phyloP scores from a whole-genome alignment of 768 basidiomycete species.

The Leccinum barrowsii region DNA sequence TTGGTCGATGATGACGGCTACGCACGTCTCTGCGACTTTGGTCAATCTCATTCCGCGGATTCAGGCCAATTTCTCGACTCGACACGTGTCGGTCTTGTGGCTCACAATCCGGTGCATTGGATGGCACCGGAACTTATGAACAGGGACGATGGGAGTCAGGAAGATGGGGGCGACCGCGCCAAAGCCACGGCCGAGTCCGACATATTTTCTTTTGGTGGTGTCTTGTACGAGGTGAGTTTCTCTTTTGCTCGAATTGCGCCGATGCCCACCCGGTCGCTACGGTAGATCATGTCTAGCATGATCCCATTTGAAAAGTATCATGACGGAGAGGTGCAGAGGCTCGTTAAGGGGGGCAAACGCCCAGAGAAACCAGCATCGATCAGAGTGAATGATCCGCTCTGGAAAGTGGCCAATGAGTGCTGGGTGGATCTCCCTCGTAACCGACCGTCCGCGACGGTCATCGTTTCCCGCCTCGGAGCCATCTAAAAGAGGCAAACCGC shows the following conservation, averaged over 20 bases:
- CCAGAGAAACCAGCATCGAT: constrained; percentile 9
- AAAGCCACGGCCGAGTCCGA: constrained; percentile 17
- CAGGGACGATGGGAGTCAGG: too few species aligned
- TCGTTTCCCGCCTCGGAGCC: background rate
- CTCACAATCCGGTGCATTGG: constrained; percentile 15
- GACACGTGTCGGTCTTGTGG: constrained; percentile 13
- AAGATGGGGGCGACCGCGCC: background rate
- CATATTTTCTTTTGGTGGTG: constrained; percentile 28
- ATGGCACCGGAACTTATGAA: constrained; percentile 27
- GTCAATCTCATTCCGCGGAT: constrained; percentile 25
- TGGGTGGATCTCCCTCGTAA: constrained; percentile 5
- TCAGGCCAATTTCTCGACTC: constrained; percentile 25
- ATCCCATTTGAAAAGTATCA: constrained; percentile 8
- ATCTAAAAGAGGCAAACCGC: too few species aligned
- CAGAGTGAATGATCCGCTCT: constrained; percentile 9
- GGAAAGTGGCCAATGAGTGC: constrained; percentile 7
- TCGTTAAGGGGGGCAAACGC: background rate
- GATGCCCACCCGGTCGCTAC: background rate
- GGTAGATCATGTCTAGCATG: constrained; percentile 18
- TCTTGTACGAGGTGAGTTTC: constrained; percentile 28
- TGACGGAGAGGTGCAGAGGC: background rate
- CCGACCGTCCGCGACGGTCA: constrained; percentile 13
- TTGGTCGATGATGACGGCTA: constrained; percentile 13
- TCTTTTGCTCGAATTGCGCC: background rate
- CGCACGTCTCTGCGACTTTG: constrained; percentile 27